Evolutionary conservation across 2,329 filamentous ascomycete species (phyloP), one percentile per base, ranked within the genome.

Genomic region (Colletotrichum tanaceti): DNA sequence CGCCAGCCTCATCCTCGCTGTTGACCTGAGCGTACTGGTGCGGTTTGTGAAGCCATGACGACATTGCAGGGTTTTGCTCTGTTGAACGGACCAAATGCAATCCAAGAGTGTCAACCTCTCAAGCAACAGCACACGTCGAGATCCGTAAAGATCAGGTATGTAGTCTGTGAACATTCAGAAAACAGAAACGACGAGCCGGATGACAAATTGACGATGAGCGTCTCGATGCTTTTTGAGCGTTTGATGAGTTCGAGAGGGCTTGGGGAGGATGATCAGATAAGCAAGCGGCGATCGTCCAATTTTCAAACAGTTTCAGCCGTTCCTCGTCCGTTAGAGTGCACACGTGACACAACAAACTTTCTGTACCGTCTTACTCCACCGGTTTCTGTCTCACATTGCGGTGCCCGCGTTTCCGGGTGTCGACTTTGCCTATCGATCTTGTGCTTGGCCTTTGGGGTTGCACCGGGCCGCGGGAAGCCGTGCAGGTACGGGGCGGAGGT

Each of bases 381-480:
- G n/a, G 5, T 1, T 22, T 4, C 28, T 28, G 57, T 58, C 57
- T 58, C 57, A 49, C n/a, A 3, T n/a, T 39, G 7, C 43, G 13
- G 9, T 18, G 18, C 18, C n/a, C n/a, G 43, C 28, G 57, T 49
- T 58, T 58, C 43, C 57, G n/a, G 57, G 43, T 47, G 20, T 24
- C 9, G 57, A 24, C 20, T 22, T 24, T 24, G 57, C 57, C 43
- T 49, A 43, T 58, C 57, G 43, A 58, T 58, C 57, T 11, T 49
- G 57, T 32, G 43, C 57, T 58, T 58, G 55, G 57, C 28, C 24
- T 11, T 9, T 11, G 13, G 43, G 28, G 28, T 39, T 18, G 57
- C 22, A 39, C 14, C 57, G 57, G 57, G n/a, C 28, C 2, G 55
- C 41, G n/a, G 20, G 18, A 16, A 58, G 28, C 55, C 55, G 57